A percentile compares a stretch with the other conserved stretches of the same genome.
phyloP scores from a whole-genome alignment of 2,329 filamentous ascomycete genomes.

The Ciborinia camelliae region DNA sequence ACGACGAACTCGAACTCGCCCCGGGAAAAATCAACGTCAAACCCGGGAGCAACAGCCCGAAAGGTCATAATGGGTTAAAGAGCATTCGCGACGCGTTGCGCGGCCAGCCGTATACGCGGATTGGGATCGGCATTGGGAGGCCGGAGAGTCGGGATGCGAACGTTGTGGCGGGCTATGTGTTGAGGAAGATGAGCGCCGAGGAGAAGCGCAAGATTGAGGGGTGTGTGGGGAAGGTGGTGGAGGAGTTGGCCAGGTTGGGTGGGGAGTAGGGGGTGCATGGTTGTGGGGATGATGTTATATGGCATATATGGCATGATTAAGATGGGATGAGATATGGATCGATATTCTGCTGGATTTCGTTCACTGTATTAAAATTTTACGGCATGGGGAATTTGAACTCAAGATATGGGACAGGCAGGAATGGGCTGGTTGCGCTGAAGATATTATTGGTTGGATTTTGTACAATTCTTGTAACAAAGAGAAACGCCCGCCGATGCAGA shows the following conservation, averaged over 20 bases:
- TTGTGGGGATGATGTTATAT: neutral
- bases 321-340: neutral
- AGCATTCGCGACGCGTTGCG: slow-evolving; percentile 55
- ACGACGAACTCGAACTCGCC: slow-evolving; percentile 80
- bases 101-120: slow-evolving; percentile 49
- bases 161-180: slow-evolving; percentile 73
- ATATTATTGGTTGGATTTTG: neutral
- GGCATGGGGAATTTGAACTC: neutral
- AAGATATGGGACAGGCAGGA: neutral
- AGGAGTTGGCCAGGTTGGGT: slow-evolving; percentile 31
- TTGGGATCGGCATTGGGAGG: slow-evolving; percentile 85
- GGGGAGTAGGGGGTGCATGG: neutral
- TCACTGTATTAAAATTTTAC: neutral
- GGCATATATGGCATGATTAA: neutral
- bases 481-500: slow-evolving; percentile 12
- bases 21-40: slow-evolving; percentile 65
- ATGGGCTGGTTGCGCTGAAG: neutral
- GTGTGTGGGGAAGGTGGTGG: slow-evolving; percentile 29
- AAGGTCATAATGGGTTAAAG: slow-evolving; percentile 73
- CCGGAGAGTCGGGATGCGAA: slow-evolving; percentile 64
- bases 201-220: slow-evolving; percentile 35
- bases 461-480: slow-evolving; percentile 10
- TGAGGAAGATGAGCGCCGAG: slow-evolving; percentile 44
- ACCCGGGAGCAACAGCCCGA: slow-evolving; percentile 59
- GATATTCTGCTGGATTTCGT: neutral